These are phyloP conservation scores for Whalleya microplaca DNA, from an alignment of 2,329 filamentous ascomycete species.

Conservation along the genomic window DNA sequence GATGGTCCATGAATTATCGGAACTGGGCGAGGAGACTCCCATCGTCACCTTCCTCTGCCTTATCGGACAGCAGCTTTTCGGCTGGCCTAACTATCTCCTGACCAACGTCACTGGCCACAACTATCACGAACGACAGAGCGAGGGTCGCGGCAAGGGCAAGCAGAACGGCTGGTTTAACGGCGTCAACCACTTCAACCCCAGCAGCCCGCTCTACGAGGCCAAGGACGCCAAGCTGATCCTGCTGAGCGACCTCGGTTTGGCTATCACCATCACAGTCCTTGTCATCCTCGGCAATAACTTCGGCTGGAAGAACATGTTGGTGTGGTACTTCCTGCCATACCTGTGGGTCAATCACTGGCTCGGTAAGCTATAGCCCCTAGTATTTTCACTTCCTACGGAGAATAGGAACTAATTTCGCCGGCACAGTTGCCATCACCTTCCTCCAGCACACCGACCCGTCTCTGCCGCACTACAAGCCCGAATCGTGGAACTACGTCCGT, in stretches of 20 bases:
- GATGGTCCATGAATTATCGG: constrained; percentile 78
- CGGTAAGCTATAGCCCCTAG: constrained; percentile 62
- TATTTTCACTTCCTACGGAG: constrained; percentile 1
- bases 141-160: constrained; percentile 94
- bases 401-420: constrained; percentile 31
- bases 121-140: constrained; percentile 85
- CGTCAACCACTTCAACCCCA: constrained; percentile 94
- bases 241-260: constrained; percentile 82
- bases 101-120: constrained; percentile 97
- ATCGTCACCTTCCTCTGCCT: constrained; percentile 76
- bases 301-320: constrained; percentile 82
- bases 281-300: constrained; percentile 74
- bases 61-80: constrained; percentile 82
- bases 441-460: constrained; percentile 96
- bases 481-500: constrained; percentile 90
- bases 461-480: constrained; percentile 86
- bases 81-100: constrained; percentile 91
- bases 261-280: constrained; percentile 64
- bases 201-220: constrained; percentile 87
- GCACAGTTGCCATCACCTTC: constrained; percentile 91
- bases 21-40: constrained; percentile 94
- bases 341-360: constrained; percentile 99
- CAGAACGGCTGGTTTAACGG: constrained; percentile 76
- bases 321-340: constrained; percentile 96
- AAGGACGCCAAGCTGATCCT: constrained; percentile 87